Conservation (phyloP, 2,329 filamentous ascomycete species). For the Colletotrichum tabaci region DNA sequence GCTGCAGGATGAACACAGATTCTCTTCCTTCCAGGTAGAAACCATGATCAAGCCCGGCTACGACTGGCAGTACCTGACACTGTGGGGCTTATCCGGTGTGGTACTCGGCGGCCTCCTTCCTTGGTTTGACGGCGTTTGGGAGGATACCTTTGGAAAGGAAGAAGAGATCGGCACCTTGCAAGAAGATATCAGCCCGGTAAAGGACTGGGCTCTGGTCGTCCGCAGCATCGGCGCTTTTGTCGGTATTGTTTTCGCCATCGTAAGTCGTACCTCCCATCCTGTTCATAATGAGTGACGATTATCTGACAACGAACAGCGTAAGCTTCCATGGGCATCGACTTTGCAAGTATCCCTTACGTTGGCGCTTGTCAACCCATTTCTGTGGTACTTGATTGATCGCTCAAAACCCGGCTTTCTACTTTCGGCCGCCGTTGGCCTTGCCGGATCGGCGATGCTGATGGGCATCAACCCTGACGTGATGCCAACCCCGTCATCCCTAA, state of each 20-base stretch:
- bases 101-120: constrained; percentile 85
- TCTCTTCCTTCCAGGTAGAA: constrained; percentile 73
- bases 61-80: constrained; percentile 78
- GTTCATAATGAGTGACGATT: not conserved
- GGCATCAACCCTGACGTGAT: constrained; percentile 84
- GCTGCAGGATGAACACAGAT: constrained; percentile 78
- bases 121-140: constrained; percentile 85
- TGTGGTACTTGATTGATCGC: constrained; percentile 97
- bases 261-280: constrained; percentile 62
- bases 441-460: constrained; percentile 82
- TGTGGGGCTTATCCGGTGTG: constrained; percentile 88
- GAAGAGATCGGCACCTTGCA: constrained; percentile 46
- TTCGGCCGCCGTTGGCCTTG: constrained; percentile 79
- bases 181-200: constrained; percentile 59
- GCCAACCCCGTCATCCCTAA: constrained; percentile 72
- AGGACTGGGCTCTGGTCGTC: constrained; percentile 80
- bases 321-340: constrained; percentile 92
- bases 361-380: constrained; percentile 89
- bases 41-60: constrained; percentile 58
- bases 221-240: constrained; percentile 73
- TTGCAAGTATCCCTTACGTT: constrained; percentile 94
- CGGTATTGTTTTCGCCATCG: constrained; percentile 79
- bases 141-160: constrained; percentile 62
- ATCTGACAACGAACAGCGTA: constrained; percentile 70
- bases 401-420: constrained; percentile 88